Percentiles rank a stretch among this genome's conserved stretches.
phyloP scores from a whole-genome alignment of 495 filamentous ascomycete genomes.

The Daldinia bambusicola region DNA sequence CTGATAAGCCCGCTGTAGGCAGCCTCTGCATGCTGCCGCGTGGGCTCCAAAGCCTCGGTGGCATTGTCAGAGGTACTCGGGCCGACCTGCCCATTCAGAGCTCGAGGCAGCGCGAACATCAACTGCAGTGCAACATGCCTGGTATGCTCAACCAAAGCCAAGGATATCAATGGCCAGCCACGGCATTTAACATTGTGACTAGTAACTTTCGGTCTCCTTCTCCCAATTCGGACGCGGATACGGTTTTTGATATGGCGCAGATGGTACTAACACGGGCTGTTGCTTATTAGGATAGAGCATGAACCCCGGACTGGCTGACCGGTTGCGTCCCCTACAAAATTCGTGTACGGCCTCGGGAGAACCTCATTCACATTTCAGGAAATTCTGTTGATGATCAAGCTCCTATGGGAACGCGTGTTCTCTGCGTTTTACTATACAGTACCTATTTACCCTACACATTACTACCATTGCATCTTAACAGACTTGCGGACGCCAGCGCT shows the following conservation, averaged over 20 bases:
- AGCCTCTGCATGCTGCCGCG: conserved; percentile 36
- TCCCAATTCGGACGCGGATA: conserved; percentile 22
- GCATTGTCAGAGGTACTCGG: conserved; percentile 33
- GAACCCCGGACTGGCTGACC: conserved; percentile 7
- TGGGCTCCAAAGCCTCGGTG: conserved; percentile 29
- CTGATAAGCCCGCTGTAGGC: conserved; percentile 29
- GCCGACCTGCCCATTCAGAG: conserved; percentile 38
- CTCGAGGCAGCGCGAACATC: conserved; percentile 19
- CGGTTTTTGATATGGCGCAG: conserved; percentile 19
- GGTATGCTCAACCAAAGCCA: conserved; percentile 18
- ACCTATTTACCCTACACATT: conserved; percentile 37
- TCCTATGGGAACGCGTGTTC: conserved; percentile 12
- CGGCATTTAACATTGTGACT: conserved; percentile 19
- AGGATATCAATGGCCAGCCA: conserved; percentile 21
- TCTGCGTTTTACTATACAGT: conserved; percentile 34
- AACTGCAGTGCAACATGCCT: conserved; percentile 38
- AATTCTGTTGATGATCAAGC: conserved; percentile 29
- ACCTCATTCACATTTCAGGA: conserved; percentile 19
- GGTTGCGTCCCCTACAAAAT: conserved; percentile 17
- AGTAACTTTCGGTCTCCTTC: conserved; percentile 36
- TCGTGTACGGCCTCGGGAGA: conserved; percentile 23
- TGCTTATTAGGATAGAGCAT: conserved; percentile 28
- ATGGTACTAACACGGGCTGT: conserved; percentile 20
- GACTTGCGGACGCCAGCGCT: conserved; percentile 36
- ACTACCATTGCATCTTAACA: conserved; percentile 23